Evolutionary conservation across 805 yeast genomes (phyloP).

Genomic region (Teunomyces atbi): DNA sequence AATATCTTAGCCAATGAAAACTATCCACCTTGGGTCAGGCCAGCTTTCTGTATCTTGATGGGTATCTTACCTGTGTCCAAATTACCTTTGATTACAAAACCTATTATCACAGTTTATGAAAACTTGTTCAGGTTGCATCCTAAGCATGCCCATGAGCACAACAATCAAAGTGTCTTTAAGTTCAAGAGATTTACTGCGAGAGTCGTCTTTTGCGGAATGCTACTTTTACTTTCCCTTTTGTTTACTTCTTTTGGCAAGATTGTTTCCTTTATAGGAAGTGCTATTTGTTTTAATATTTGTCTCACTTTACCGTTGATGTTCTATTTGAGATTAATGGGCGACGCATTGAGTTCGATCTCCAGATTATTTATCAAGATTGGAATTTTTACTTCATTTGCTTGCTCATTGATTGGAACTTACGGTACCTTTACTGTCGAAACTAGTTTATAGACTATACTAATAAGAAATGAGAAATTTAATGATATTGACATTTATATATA

Average conservation of each 20-base stretch:
- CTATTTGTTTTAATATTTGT: conserved; percentile 77
- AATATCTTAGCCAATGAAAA: conserved; percentile 45
- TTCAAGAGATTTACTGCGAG: conserved; percentile 21
- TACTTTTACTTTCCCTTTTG: conserved; percentile 58
- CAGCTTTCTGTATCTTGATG: conserved; percentile 61
- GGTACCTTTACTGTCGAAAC: conserved; percentile 30
- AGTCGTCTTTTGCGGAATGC: conserved; percentile 50
- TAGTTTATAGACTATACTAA: neutral
- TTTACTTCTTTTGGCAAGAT: conserved; percentile 80
- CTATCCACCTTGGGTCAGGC: conserved; percentile 48
- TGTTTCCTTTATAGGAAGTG: conserved; percentile 78
- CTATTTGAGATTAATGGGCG: conserved; percentile 56
- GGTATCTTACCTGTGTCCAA: conserved; percentile 84
- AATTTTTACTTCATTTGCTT: conserved; percentile 42
- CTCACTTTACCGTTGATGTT: conserved; percentile 74
- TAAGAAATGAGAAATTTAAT: neutral
- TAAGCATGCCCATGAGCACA: neutral
- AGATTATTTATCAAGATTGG: conserved; percentile 40
- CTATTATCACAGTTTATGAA: conserved; percentile 72
- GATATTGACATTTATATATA: neutral
- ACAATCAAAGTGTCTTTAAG: conserved; percentile 3
- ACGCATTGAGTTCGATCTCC: conserved; percentile 41
- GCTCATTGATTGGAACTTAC: conserved; percentile 60
- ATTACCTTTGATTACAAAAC: conserved; percentile 79
- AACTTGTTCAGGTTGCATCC: conserved; percentile 7